Conservation (phyloP, 208 protist species). For the Phytomonas sp. region DNA sequence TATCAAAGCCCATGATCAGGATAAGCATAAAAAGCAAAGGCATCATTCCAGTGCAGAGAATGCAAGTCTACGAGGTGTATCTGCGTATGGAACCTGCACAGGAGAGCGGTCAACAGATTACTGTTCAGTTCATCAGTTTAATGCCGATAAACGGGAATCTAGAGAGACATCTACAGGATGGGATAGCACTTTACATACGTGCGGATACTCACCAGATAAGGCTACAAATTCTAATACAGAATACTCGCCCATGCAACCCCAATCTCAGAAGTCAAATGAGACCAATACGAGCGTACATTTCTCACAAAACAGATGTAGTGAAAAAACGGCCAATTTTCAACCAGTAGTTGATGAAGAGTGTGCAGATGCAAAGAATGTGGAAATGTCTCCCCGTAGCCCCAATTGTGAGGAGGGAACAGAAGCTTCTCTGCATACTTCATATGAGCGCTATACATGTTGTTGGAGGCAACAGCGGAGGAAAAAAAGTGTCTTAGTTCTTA, state of each 20-base stretch:
- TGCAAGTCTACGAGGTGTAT: not conserved
- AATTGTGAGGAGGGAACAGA: not conserved
- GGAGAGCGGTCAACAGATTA: not conserved
- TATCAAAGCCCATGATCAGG: not conserved
- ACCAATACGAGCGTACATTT: not conserved
- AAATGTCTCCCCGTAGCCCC: not conserved
- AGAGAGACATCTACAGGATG: not conserved
- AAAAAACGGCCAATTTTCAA: not conserved
- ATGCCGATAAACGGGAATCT: not conserved
- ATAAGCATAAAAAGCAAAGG: not conserved
- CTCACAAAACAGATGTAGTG: not conserved
- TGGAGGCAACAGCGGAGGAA: not conserved
- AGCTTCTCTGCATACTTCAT: not conserved
- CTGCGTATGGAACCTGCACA: not conserved
- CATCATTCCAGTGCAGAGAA: not conserved
- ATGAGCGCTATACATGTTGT: not conserved
- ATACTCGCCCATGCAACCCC: not conserved
- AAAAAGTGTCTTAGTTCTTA: slow-evolving; percentile 11
- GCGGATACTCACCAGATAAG: not conserved
- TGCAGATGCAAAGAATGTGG: not conserved
- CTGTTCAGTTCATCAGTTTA: not conserved
- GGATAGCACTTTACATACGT: not conserved
- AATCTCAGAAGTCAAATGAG: not conserved
- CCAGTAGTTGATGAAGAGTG: not conserved
- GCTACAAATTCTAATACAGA: not conserved